A percentile compares a stretch with the other conserved stretches of the same genome.
Evolutionary conservation across 441 rosid species (phyloP).

Genomic region (Arabidopsis hybrid): DNA sequence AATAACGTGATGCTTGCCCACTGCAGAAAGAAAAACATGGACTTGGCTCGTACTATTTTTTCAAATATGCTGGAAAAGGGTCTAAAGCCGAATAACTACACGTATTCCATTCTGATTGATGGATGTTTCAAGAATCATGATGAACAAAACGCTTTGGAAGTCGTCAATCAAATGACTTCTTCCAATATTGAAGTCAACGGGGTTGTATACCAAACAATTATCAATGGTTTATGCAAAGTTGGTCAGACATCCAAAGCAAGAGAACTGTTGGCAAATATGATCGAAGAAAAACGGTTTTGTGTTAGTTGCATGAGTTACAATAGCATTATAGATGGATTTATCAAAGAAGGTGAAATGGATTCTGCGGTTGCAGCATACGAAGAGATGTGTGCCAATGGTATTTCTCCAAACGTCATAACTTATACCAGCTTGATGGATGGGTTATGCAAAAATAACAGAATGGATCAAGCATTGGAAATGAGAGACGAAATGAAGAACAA

Average conservation of each 20-base stretch:
- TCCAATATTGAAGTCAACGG: slow-evolving; percentile 58
- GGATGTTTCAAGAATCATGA: slow-evolving; percentile 69
- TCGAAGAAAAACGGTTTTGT: slow-evolving; percentile 45
- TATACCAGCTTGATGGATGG: slow-evolving; percentile 74
- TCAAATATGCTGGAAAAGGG: slow-evolving; percentile 55
- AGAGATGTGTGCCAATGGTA: slow-evolving; percentile 62
- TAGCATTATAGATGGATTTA: slow-evolving; percentile 66
- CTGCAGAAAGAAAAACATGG: slow-evolving; percentile 57
- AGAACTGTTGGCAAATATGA: slow-evolving; percentile 54
- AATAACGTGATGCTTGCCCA: slow-evolving; percentile 67
- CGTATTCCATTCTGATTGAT: slow-evolving; percentile 67
- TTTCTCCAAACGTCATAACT: slow-evolving; percentile 52
- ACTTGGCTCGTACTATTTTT: slow-evolving; percentile 51
- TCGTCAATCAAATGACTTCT: slow-evolving; percentile 60
- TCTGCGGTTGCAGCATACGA: slow-evolving; percentile 55
- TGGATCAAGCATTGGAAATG: slow-evolving; percentile 68
- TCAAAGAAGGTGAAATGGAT: slow-evolving; percentile 57
- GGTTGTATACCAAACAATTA: slow-evolving; percentile 60
- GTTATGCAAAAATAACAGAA: slow-evolving; percentile 57
- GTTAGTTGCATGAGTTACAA: slow-evolving; percentile 61
- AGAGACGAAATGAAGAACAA: slow-evolving; percentile 58
- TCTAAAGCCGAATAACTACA: slow-evolving; percentile 61
- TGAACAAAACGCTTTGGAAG: slow-evolving; percentile 49
- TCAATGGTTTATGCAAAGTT: slow-evolving; percentile 67
- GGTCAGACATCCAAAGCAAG: slow-evolving; percentile 64